phyloP scores from a whole-genome alignment of 2,329 filamentous ascomycete species.

The Cytospora paraplurivora region DNA sequence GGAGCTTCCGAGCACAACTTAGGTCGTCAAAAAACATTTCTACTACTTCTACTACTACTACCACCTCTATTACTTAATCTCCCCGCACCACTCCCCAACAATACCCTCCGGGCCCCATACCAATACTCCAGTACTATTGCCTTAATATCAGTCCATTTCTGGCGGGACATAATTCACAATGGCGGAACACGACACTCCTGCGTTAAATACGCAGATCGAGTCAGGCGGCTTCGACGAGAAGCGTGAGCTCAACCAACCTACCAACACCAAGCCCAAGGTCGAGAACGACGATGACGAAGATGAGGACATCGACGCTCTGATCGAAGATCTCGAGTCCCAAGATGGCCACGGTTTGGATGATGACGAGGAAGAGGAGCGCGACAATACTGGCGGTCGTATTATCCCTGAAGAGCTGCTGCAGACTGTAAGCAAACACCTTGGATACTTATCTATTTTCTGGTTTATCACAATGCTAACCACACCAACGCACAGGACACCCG shows the following conservation, averaged over 20 bases:
- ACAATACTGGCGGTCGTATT: conserved; percentile 55
- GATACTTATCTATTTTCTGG: conserved; percentile 36
- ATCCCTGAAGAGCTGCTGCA: conserved; percentile 76
- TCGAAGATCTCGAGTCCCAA: conserved; percentile 82
- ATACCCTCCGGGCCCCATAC: neutral
- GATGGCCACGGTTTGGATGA: conserved; percentile 67
- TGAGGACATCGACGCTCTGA: conserved; percentile 83
- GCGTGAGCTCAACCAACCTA: conserved; percentile 41
- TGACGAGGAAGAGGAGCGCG: conserved; percentile 54
- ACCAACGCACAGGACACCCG: conserved; percentile 23
- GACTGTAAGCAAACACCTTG: conserved; percentile 50
- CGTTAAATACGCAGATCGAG: conserved; percentile 66
- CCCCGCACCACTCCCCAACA: neutral
- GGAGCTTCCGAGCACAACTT: conserved; percentile 29
- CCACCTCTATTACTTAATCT: neutral
- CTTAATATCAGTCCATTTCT: conserved; percentile 27
- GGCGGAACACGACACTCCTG: conserved; percentile 60
- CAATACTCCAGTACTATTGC: conserved; percentile 27
- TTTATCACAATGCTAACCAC: conserved; percentile 8
- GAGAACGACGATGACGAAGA: conserved; percentile 71
- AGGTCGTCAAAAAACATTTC: conserved; percentile 24
- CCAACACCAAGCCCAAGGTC: conserved; percentile 43
- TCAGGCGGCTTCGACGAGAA: conserved; percentile 68
- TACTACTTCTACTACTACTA: conserved; percentile 20
- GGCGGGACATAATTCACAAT: conserved; percentile 42